phyloP scores from a whole-genome alignment of 495 filamentous ascomycete species.

The Podospora australis region DNA sequence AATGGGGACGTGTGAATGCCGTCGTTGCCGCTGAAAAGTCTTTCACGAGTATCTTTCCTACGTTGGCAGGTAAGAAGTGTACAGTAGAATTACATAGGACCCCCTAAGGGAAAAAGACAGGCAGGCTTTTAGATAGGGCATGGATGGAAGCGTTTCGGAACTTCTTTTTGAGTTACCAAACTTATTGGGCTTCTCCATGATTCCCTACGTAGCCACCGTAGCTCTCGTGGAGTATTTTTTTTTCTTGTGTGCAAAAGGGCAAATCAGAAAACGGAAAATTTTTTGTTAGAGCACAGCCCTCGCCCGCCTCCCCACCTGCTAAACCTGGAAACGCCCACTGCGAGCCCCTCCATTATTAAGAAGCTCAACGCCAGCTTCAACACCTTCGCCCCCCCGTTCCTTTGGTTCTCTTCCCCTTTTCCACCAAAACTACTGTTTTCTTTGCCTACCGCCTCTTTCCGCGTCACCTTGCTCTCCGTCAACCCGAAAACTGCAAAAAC shows the following conservation, averaged over 20 bases:
- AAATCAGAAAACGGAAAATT: conserved; percentile 16
- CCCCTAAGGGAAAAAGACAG: no score
- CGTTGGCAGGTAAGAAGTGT: no score
- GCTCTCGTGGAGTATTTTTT: conserved; percentile 16
- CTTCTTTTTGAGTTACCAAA: no score
- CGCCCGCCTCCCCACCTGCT: conserved; percentile 17
- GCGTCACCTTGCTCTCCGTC: conserved; percentile 3
- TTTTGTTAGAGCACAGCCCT: conserved; percentile 19
- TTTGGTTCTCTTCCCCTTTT: conserved; percentile 3
- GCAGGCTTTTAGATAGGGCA: no score
- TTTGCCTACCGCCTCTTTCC: conserved; percentile 2
- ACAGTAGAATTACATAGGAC: no score
- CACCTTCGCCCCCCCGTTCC: conserved; percentile 2
- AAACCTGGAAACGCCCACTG: conserved; percentile 13
- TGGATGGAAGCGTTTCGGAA: no score
- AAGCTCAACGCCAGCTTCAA: conserved; percentile 16
- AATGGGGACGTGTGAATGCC: no score
- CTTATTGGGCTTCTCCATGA: conserved; percentile 7
- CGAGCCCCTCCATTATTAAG: conserved; percentile 23
- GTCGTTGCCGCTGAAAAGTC: no score
- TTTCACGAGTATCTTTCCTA: no score
- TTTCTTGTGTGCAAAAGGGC: conserved; percentile 5
- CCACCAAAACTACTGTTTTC: conserved; percentile 1
- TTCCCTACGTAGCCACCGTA: neutral
- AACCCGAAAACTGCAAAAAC: neutral